Conservation (phyloP, 1,284 basidiomycete species). For the Meira miltonrushii region DNA sequence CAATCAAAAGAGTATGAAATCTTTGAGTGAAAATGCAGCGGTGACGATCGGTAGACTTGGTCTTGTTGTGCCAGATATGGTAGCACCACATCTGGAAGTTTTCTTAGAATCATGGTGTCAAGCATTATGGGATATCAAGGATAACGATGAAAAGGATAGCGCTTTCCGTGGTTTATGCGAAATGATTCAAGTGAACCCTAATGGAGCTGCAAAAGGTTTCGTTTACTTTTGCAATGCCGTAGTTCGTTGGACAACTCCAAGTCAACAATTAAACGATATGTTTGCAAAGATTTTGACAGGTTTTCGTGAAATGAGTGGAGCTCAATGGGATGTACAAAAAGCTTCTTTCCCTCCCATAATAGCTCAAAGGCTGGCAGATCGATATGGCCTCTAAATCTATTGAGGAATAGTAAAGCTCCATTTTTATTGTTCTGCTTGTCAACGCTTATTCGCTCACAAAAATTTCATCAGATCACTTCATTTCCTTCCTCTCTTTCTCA, state of each 20-base stretch:
- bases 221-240: slow-evolving; percentile 52
- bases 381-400: slow-evolving; percentile 28
- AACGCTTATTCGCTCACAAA: no score
- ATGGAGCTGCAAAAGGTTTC: slow-evolving; percentile 35
- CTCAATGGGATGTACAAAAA: slow-evolving; percentile 45
- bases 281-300: slow-evolving; percentile 62
- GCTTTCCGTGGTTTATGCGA: slow-evolving; percentile 96
- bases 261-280: slow-evolving; percentile 39
- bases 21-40: slow-evolving; percentile 93
- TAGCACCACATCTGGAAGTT: slow-evolving; percentile 81
- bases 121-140: slow-evolving; percentile 94
- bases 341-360: slow-evolving; percentile 45
- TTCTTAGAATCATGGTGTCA: slow-evolving; percentile 97
- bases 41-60: slow-evolving; percentile 98
- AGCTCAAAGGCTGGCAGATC: slow-evolving; percentile 37
- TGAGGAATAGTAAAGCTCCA: no score
- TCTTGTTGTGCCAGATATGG: slow-evolving; percentile 77
- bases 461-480: background rate
- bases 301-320: slow-evolving; percentile 76
- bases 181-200: slow-evolving; percentile 64
- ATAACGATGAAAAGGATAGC: slow-evolving; percentile 99
- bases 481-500: background rate
- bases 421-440: no score
- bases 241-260: slow-evolving; percentile 48
- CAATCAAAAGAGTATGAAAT: slow-evolving; percentile 82